phyloP scores from a whole-genome alignment of 331 rosid species.

The Quercus tomentella region DNA sequence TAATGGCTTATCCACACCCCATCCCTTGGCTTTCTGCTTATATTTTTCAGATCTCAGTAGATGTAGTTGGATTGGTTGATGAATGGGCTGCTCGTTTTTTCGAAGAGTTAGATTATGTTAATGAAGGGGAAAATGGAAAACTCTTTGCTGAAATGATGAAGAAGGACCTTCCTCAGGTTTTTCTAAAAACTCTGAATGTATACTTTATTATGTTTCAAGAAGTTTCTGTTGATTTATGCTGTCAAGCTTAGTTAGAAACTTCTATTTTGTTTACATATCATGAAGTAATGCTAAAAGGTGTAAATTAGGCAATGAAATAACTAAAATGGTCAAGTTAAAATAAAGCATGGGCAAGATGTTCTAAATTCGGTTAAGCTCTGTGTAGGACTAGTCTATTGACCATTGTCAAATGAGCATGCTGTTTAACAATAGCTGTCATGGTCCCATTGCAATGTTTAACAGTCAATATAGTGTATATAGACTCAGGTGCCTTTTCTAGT shows the following conservation, averaged over 20 bases:
- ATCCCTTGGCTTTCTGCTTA: conserved; percentile 8
- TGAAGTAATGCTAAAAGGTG: not conserved
- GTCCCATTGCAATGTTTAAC: not conserved
- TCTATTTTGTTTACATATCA: not conserved
- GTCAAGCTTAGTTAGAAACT: not conserved
- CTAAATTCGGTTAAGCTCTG: not conserved
- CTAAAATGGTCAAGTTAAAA: not conserved
- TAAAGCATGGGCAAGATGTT: not conserved
- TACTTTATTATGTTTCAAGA: not conserved
- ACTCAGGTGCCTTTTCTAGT: not conserved
- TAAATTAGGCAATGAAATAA: not conserved
- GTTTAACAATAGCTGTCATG: not conserved
- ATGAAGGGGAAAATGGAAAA: conserved; percentile 94
- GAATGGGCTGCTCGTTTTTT: conserved; percentile 99
- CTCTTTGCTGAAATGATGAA: conserved; percentile 92
- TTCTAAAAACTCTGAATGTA: conserved; percentile 13
- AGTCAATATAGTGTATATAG: not conserved
- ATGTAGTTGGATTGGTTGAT: conserved; percentile 97
- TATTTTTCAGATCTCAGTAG: conserved; percentile 65
- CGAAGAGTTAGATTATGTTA: conserved; percentile 93
- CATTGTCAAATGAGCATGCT: not conserved
- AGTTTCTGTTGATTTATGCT: not conserved
- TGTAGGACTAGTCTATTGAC: not conserved
- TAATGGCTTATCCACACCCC: conserved; percentile 20
- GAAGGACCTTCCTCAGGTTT: conserved; percentile 97